phyloP scores from a whole-genome alignment of 495 filamentous ascomycete species.

The Annulohypoxylon bovei region DNA sequence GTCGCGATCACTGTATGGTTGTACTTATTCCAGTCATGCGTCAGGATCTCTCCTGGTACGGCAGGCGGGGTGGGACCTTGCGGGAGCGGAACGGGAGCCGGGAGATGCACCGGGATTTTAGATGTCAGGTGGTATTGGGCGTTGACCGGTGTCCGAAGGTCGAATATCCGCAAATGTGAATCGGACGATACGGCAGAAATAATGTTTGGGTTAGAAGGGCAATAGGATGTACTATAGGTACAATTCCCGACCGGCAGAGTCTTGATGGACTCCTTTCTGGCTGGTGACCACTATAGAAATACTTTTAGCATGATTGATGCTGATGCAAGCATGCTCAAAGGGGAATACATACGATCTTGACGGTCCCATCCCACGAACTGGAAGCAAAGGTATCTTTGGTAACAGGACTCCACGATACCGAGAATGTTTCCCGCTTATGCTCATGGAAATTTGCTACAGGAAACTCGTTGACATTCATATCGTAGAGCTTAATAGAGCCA shows the following conservation, averaged over 20 bases:
- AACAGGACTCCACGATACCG: constrained; percentile 89
- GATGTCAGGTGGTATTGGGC: constrained; percentile 84
- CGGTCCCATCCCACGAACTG: constrained; percentile 90
- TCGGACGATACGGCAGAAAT: constrained; percentile 86
- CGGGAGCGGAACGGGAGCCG: constrained; percentile 54
- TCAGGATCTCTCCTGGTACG: constrained; percentile 76
- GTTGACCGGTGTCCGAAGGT: constrained; percentile 82
- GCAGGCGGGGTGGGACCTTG: constrained; percentile 47
- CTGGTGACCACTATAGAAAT: constrained; percentile 74
- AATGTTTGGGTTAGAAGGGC: constrained; percentile 78
- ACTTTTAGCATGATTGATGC: constrained; percentile 17
- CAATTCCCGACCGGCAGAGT: constrained; percentile 91
- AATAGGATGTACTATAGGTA: constrained; percentile 87
- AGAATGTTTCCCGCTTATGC: constrained; percentile 90
- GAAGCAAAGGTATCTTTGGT: constrained; percentile 91
- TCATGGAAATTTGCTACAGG: constrained; percentile 90
- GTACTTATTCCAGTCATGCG: constrained; percentile 99
- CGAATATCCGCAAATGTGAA: constrained; percentile 86
- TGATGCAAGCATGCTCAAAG: not conserved
- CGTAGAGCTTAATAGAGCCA: constrained; percentile 93
- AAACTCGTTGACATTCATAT: constrained; percentile 78
- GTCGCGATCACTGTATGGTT: constrained; percentile 81
- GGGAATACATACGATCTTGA: constrained; percentile 74
- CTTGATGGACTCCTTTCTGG: constrained; percentile 71
- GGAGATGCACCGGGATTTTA: constrained; percentile 78